Evolutionary conservation across 768 basidiomycete species (phyloP).

Genomic region (Calocera viscosa): DNA sequence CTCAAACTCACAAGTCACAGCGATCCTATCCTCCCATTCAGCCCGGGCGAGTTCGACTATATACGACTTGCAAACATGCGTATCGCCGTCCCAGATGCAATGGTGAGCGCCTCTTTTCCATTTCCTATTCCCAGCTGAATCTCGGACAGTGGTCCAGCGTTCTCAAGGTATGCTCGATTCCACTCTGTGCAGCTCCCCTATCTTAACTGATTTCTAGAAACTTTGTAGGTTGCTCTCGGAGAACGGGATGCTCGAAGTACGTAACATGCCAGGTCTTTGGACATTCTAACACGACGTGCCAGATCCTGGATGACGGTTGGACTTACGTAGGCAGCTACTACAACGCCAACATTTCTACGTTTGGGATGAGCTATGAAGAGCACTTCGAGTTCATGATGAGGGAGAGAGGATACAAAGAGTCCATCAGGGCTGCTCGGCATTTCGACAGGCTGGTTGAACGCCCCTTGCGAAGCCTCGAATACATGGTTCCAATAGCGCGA

Average conservation of each 20-base stretch:
- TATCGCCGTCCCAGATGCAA: background rate
- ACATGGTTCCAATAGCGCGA: background rate
- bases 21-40: background rate
- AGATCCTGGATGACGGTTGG: conserved; percentile 5
- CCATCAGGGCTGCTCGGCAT: background rate
- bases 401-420: background rate
- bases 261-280: background rate
- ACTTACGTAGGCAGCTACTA: background rate
- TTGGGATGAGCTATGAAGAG: background rate
- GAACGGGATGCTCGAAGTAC: background rate
- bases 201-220: background rate
- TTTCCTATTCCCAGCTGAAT: background rate
- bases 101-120: background rate
- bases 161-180: background rate
- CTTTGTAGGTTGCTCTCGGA: background rate
- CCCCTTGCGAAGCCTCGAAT: background rate
- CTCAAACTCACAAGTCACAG: background rate
- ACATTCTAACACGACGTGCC: background rate
- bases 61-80: background rate
- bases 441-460: background rate
- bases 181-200: background rate
- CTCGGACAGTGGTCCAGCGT: background rate
- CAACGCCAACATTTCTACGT: background rate
- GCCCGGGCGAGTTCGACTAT: background rate
- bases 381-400: background rate